Evolutionary conservation across 148 eudicot genomes (phyloP).

Genomic region (Chenopodium album): DNA sequence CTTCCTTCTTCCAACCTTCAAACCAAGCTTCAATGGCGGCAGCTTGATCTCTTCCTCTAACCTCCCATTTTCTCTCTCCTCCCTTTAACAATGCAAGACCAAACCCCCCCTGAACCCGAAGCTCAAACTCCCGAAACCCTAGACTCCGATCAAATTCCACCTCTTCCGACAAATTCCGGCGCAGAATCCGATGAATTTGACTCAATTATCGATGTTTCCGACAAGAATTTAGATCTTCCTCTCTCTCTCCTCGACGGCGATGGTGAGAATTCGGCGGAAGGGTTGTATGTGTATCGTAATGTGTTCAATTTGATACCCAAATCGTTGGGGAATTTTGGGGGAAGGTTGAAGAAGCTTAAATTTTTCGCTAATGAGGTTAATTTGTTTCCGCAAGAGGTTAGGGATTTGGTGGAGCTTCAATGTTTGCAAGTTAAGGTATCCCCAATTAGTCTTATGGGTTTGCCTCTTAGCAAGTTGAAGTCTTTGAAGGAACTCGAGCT

Average conservation of each 20-base stretch:
- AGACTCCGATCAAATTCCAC: background rate
- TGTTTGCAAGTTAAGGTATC: conserved; percentile 71
- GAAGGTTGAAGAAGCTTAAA: conserved; percentile 60
- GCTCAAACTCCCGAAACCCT: conserved; percentile 8
- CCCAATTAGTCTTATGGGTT: conserved; percentile 47
- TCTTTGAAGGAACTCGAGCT: conserved; percentile 79
- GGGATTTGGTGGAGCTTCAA: conserved; percentile 56
- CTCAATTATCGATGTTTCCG: conserved; percentile 57
- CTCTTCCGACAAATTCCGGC: background rate
- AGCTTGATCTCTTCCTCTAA: conserved; percentile 19
- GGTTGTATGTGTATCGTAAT: conserved; percentile 62
- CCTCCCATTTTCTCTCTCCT: conserved; percentile 2
- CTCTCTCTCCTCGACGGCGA: conserved; percentile 29
- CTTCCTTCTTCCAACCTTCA: background rate
- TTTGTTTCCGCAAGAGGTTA: conserved; percentile 64
- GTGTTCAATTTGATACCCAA: conserved; percentile 70
- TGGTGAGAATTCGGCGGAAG: conserved; percentile 16
- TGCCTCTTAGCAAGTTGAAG: conserved; percentile 53
- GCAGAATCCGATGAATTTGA: conserved; percentile 26
- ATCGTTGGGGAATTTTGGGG: conserved; percentile 46
- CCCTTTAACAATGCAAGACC: conserved; percentile 31
- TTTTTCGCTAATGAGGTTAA: conserved; percentile 78
- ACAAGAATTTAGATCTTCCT: conserved; percentile 63
- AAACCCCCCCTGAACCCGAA: conserved; percentile 4
- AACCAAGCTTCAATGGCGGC: background rate